phyloP scores from a whole-genome alignment of 2,329 filamentous ascomycete genomes.

The Knoxdaviesia proteae region DNA sequence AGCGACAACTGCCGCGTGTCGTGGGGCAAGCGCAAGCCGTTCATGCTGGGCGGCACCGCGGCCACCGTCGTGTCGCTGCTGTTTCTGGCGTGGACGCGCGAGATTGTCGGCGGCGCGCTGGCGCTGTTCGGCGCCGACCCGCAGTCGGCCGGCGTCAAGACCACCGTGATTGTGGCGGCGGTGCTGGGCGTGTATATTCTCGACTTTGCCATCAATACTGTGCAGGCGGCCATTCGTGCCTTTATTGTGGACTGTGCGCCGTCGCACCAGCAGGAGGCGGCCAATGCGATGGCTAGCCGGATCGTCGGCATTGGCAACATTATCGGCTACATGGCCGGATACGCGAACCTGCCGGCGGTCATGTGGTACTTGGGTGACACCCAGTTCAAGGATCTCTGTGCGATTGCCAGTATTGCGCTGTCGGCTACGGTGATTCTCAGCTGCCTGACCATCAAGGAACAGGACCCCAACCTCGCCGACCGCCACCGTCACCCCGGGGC shows the following conservation, averaged over 20 bases:
- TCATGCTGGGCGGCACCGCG: conserved; percentile 50
- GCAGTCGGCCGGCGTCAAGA: conserved; percentile 43
- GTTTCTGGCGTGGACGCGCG: conserved; percentile 52
- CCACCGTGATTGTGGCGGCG: conserved; percentile 52
- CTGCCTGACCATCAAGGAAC: conserved; percentile 48
- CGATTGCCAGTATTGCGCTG: conserved; percentile 60
- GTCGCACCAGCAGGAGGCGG: conserved; percentile 77
- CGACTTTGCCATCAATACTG: conserved; percentile 91
- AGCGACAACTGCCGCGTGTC: conserved; percentile 56
- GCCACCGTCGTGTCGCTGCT: conserved; percentile 49
- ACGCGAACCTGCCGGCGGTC: conserved; percentile 53
- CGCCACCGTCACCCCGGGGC: conserved; percentile 18
- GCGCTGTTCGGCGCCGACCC: conserved; percentile 48
- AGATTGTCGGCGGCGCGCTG: conserved; percentile 48
- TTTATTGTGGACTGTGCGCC: conserved; percentile 90
- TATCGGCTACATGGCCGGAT: conserved; percentile 71
- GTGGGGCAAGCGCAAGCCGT: conserved; percentile 66
- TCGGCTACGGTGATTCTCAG: conserved; percentile 49
- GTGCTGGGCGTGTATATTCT: conserved; percentile 76
- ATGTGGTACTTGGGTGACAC: conserved; percentile 66
- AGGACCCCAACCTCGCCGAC: conserved; percentile 39
- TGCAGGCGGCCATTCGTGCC: conserved; percentile 77
- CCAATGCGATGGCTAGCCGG: conserved; percentile 85
- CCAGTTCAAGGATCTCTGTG: conserved; percentile 84
- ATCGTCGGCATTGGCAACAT: conserved; percentile 80